Evolutionary conservation across 2,329 filamentous ascomycete genomes (phyloP).

Genomic region (Fusarium coicis): DNA sequence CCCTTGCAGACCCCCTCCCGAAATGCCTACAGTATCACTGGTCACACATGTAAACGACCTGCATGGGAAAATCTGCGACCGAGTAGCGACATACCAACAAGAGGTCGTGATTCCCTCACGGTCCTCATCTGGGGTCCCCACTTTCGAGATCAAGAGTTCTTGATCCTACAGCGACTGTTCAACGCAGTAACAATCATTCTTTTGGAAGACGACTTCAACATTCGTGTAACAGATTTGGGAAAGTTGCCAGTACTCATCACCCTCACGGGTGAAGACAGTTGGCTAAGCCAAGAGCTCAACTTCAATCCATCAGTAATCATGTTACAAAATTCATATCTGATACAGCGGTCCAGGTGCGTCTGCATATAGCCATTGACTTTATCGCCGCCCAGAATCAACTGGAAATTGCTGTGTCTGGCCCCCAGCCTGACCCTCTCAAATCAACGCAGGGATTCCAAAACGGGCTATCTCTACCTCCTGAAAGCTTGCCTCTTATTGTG

Average conservation of each 20-base stretch:
- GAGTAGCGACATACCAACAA: neutral
- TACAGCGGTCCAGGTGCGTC: neutral
- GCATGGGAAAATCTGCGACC: neutral
- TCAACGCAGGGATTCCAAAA: neutral
- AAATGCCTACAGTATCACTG: neutral
- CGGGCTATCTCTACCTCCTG: neutral
- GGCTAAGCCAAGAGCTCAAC: neutral
- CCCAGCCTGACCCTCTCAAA: neutral
- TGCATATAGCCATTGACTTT: neutral
- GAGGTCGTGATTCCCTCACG: neutral
- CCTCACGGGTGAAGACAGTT: neutral
- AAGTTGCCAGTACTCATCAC: constrained; percentile 6
- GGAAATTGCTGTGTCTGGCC: neutral
- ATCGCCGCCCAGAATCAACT: neutral
- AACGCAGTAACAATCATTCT: neutral
- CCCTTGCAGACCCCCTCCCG: neutral
- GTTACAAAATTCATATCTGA: neutral
- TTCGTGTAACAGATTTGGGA: neutral
- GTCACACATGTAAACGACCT: neutral
- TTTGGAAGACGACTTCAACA: neutral
- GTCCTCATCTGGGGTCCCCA: too few species aligned
- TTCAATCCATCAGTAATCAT: constrained; percentile 10
- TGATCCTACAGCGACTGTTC: neutral
- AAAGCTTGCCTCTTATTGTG: neutral
- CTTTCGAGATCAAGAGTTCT: neutral